Conservation (phyloP, 2,329 filamentous ascomycete species). For the Basipetospora sp. region DNA sequence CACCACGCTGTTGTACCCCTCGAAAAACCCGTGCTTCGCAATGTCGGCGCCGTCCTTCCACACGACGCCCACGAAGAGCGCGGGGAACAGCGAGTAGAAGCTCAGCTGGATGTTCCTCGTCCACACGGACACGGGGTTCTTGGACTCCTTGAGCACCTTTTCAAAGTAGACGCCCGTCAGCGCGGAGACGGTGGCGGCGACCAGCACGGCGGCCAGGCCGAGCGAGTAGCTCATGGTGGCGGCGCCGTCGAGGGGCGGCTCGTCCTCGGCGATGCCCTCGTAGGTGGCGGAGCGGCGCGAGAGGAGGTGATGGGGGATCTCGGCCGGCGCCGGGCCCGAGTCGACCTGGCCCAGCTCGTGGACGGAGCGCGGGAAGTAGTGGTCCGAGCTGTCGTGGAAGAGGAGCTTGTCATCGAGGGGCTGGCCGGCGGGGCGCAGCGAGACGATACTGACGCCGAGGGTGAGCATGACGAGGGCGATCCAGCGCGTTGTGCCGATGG, state of each 20-base stretch:
- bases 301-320: constrained; percentile 38
- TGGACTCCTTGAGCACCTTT: constrained; percentile 80
- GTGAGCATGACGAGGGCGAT: constrained; percentile 64
- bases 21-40: constrained; percentile 74
- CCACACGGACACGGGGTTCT: constrained; percentile 66
- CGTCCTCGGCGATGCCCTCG: constrained; percentile 64
- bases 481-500: constrained; percentile 63
- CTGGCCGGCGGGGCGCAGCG: constrained; percentile 50
- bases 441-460: constrained; percentile 70
- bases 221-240: constrained; percentile 56
- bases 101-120: constrained; percentile 87
- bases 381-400: constrained; percentile 47
- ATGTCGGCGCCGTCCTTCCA: constrained; percentile 79
- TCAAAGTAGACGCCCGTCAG: constrained; percentile 79
- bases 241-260: constrained; percentile 23
- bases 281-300: constrained; percentile 71
- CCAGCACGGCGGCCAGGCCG: constrained; percentile 62
- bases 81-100: constrained; percentile 84
- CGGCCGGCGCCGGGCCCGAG: constrained; percentile 28
- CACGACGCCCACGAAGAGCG: constrained; percentile 70
- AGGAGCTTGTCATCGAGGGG: constrained; percentile 39
- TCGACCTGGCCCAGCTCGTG: constrained; percentile 52
- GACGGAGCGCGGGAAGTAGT: constrained; percentile 64
- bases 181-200: constrained; percentile 67
- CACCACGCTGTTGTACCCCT: constrained; percentile 71